Evolutionary conservation across 208 protist genomes (phyloP).

Genomic region (Lotmaria passim): DNA sequence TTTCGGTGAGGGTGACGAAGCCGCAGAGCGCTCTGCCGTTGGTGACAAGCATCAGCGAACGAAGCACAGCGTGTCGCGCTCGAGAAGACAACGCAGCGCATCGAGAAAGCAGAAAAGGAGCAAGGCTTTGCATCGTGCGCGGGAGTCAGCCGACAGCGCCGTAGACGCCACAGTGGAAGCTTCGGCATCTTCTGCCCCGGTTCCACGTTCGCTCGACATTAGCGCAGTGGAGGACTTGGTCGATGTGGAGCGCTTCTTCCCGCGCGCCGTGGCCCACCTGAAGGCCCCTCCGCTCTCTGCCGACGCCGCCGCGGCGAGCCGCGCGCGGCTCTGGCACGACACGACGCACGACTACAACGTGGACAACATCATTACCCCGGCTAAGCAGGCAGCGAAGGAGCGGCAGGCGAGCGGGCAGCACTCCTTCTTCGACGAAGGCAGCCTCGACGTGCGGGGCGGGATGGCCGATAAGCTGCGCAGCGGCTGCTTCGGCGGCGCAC

Average conservation of each 20-base stretch:
- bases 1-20: too few species aligned
- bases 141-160: neutral
- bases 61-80: neutral
- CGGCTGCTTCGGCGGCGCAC: slow-evolving; percentile 12
- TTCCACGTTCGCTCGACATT: slow-evolving; percentile 63
- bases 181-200: neutral
- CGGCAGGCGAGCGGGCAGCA: slow-evolving; percentile 23
- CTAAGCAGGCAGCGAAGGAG: slow-evolving; percentile 21
- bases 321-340: slow-evolving; percentile 55
- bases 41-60: neutral
- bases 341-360: slow-evolving; percentile 56
- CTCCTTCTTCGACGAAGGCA: slow-evolving; percentile 83
- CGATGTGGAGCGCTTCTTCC: slow-evolving; percentile 82
- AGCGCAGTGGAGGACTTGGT: slow-evolving; percentile 38
- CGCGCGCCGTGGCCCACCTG: slow-evolving; percentile 68
- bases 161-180: neutral
- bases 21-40: too few species aligned
- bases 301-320: slow-evolving; percentile 39
- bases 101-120: neutral
- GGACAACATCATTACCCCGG: slow-evolving; percentile 46
- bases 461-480: slow-evolving; percentile 29
- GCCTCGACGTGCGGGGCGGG: slow-evolving; percentile 71
- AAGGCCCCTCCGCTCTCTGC: slow-evolving; percentile 35
- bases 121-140: too few species aligned
- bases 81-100: neutral